Base-by-base conservation (phyloP, 352 stramenopile species). In the Pythium scleroteichum region DNA sequence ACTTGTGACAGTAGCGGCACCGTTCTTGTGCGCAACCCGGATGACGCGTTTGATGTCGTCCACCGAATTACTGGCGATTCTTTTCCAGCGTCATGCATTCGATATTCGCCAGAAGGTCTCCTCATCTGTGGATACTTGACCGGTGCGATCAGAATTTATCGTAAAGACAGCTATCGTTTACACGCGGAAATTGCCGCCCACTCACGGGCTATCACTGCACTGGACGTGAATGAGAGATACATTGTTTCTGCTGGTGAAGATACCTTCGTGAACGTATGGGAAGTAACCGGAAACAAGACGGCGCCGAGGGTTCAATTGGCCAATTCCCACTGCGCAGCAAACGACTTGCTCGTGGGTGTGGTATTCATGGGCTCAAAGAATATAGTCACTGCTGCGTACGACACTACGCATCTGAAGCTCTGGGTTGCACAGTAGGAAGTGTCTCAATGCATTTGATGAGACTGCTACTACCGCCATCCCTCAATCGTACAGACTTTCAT, bases 261-360 rank as follows among this genome's bases (percentile, higher is more conserved):
- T 60, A 90, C 78, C 12, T 94, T 87, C 64, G 47, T 92, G 46
- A 90, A 94, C 56, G 76, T 92, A 45, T 93, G 83, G 81, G 80
- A 91, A 49, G 57, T 87, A 16, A 49, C 50, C 2, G 71, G 55
- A 19, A 66, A 20, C 42, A 73, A 68, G 26, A 45, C 35, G 1
- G 19, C 47, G 22, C 59, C 67, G 3, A 62, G 62, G 0, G 54
- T 91, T 38, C 74, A 80, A 49, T 69, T 90, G 13, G 73, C 64
- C 50, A 91, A 80, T 58, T 90, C 80, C 7, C 81, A 91, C 29
- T 57, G 47, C 22, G 78, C 85, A 16, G 59, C 71, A 2, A 90
- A 94, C 56, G 80, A 91, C 38, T 53, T 92, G 20, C 68, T 90
- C 23, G 76, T 68, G 3, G 84, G 80, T 14, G 81, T 92, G 22